Evolutionary conservation across 148 eudicot genomes (phyloP), one percentile per base, ranked within the genome.

Genomic region (Mesembryanthemum crystallinum): DNA sequence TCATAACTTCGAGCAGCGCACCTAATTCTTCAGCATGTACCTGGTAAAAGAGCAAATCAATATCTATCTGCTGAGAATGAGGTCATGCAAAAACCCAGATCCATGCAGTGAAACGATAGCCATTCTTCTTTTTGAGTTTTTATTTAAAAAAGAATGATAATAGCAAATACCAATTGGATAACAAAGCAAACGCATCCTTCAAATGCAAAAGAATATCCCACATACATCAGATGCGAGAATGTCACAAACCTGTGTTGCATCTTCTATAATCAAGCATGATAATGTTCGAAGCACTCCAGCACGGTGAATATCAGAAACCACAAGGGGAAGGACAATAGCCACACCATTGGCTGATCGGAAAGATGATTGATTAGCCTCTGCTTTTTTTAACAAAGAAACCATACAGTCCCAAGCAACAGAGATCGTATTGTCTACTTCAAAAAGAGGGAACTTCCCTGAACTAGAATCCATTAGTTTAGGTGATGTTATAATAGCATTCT

Each of bases 1-100:
- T 96, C 78, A 91, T 80, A 70, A 88, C 86, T 82, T 96, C 98
- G 84, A 96, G 88, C 77, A 96, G 81, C 23, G 84, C 79, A 35
- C 99, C 98, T 77, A 96, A 75, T 80, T 96, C 99, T 73, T 96
- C 99, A 33, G 93, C 79, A 84, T 96, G 99, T 69, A 75, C 91
- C 99, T 96, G 87, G 79, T 64, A 61, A 75, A 82, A 74, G 30
- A 82, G 30, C 69, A 73, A 47, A 20, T 61, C 2, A 61, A 12
- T 3, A 11, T 33, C 28, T 1, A 67, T 72, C 42, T 29, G 51
- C 54, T 73, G 39, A 72, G 12, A 71, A 42, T 45, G 24, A 47
- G 9, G 61, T 35, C 21, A 72, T 33, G 29, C 69, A 29, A 25
- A 45, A 45, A 28, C 8, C 58, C 35, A 69, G 58, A 69, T 20